These are phyloP conservation scores for Physcomitrellopsis africana DNA, from an alignment of 225 moss, liverwort and hornwort genomes.

Conservation along the genomic window DNA sequence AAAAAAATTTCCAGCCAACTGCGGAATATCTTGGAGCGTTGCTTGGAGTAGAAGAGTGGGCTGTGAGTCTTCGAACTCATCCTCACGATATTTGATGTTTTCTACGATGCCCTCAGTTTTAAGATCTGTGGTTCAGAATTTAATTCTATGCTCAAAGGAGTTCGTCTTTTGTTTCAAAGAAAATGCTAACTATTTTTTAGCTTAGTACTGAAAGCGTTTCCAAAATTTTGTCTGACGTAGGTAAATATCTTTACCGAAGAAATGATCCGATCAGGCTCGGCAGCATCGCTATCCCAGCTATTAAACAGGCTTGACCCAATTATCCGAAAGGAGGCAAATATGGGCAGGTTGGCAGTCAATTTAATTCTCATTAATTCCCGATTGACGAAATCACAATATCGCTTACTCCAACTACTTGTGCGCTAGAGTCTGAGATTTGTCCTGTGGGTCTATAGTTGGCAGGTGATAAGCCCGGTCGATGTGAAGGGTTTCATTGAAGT, in stretches of 20 bases:
- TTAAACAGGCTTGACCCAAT: slow-evolving; percentile 85
- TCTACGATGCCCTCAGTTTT: background rate
- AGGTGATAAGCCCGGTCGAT: slow-evolving; percentile 90
- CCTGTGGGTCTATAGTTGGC: slow-evolving; percentile 61
- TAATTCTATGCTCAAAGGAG: too few species aligned
- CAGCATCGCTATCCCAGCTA: slow-evolving; percentile 93
- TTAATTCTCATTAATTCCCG: background rate
- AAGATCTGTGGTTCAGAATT: too few species aligned
- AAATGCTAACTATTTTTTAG: background rate
- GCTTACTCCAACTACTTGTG: background rate
- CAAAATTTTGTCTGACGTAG: slow-evolving; percentile 32
- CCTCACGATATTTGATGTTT: background rate
- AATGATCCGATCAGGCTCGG: slow-evolving; percentile 91
- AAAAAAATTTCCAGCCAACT: slow-evolving; percentile 77
- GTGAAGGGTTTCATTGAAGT: slow-evolving; percentile 79
- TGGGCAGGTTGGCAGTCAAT: slow-evolving; percentile 72
- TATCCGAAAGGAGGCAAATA: slow-evolving; percentile 84
- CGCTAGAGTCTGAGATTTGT: background rate
- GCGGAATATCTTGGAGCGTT: slow-evolving; percentile 90
- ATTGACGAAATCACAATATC: background rate
- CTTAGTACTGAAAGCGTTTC: slow-evolving; percentile 7
- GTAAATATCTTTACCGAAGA: slow-evolving; percentile 93
- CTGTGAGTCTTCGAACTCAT: slow-evolving; percentile 55
- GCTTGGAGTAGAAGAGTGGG: slow-evolving; percentile 88
- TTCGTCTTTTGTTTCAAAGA: too few species aligned